Percentiles rank a stretch among this genome's conserved stretches.
These are phyloP conservation scores for Lipomyces mesembrius DNA, from an alignment of 805 yeast species.

Conservation along the genomic window DNA sequence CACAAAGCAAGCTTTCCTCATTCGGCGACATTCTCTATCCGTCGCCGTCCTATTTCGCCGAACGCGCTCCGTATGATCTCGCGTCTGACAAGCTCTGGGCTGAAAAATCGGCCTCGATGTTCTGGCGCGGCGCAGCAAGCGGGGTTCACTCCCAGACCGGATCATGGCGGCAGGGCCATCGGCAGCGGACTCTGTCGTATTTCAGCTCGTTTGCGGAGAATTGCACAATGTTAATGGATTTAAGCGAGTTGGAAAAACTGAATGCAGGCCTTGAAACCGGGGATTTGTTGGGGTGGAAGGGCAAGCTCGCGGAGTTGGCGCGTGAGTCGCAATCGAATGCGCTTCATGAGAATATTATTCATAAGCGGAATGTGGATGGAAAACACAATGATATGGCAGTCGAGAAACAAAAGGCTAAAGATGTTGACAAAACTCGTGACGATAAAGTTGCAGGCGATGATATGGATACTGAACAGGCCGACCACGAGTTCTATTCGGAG, in stretches of 20 bases:
- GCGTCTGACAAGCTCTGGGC: conserved; percentile 34
- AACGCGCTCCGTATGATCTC: conserved; percentile 26
- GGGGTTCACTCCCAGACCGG: conserved; percentile 36
- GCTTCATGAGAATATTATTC: not conserved
- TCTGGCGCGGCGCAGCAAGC: conserved; percentile 40
- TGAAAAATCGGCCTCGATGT: conserved; percentile 27
- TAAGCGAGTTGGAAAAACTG: conserved; percentile 15
- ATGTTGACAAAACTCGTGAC: conserved; percentile 4
- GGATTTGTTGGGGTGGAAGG: not conserved
- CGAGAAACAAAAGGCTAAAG: not conserved
- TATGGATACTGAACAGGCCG: conserved; percentile 8
- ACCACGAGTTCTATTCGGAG: conserved; percentile 20
- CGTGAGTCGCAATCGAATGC: not conserved
- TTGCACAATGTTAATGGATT: conserved; percentile 33
- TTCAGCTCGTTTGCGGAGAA: conserved; percentile 26
- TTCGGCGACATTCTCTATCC: conserved; percentile 38
- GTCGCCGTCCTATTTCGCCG: conserved; percentile 38
- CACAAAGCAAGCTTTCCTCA: conserved; percentile 36
- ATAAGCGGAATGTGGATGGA: not conserved
- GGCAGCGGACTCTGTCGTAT: conserved; percentile 36
- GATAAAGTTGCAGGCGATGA: not conserved
- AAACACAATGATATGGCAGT: not conserved
- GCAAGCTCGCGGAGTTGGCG: not conserved
- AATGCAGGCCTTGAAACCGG: not conserved
- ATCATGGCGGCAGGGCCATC: conserved; percentile 37